Evolutionary conservation across 495 filamentous ascomycete genomes (phyloP).

Genomic region (Aspergillus kassunensis): DNA sequence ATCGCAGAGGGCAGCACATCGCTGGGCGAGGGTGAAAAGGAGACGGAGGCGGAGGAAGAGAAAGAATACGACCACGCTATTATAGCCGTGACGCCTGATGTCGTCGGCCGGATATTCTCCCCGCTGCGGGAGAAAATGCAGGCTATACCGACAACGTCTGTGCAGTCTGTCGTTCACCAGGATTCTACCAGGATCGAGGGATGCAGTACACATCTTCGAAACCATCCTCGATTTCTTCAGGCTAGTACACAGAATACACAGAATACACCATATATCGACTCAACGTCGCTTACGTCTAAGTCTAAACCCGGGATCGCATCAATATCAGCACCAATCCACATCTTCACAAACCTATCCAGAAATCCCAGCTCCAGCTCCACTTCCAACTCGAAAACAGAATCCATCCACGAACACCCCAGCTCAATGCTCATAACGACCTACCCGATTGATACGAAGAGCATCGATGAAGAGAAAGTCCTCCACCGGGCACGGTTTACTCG

Average conservation of each 20-base stretch:
- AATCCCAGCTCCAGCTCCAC: not conserved
- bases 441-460: constrained; percentile 23
- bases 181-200: constrained; percentile 25
- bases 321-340: constrained; percentile 16
- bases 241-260: too few species aligned
- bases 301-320: constrained; percentile 1
- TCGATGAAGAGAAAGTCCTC: constrained; percentile 28
- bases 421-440: constrained; percentile 31
- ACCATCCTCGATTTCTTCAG: too few species aligned
- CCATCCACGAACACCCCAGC: constrained; percentile 32
- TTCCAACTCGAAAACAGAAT: constrained; percentile 23
- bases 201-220: not conserved
- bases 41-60: not conserved
- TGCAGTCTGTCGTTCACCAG: constrained; percentile 42
- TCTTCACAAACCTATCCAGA: constrained; percentile 21
- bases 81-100: constrained; percentile 44
- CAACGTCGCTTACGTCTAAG: too few species aligned
- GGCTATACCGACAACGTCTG: constrained; percentile 38
- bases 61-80: constrained; percentile 37
- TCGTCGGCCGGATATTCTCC: constrained; percentile 38
- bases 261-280: too few species aligned
- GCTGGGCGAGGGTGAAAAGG: too few species aligned
- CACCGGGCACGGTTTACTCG: constrained; percentile 28
- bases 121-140: constrained; percentile 32
- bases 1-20: too few species aligned